Evolutionary conservation across 345 rosid genomes (phyloP).

Genomic region (Mangifera indica): DNA sequence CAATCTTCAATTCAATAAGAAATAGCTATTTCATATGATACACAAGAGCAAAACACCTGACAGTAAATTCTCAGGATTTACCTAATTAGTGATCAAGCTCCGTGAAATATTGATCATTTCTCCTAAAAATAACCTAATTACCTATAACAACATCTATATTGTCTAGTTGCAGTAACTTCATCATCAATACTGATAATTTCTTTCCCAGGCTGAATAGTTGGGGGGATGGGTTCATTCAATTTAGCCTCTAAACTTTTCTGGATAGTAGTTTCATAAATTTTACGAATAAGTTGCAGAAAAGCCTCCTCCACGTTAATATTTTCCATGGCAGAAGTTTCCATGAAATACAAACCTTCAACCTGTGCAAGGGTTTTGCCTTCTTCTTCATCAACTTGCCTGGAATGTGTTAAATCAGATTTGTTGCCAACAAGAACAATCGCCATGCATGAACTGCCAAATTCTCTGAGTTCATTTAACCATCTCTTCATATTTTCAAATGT

Average conservation of each 20-base stretch:
- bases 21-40: too few species aligned
- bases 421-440: conserved; percentile 77
- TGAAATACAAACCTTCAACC: conserved; percentile 58
- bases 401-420: conserved; percentile 51
- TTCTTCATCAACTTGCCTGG: conserved; percentile 53
- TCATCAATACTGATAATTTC: conserved; percentile 44
- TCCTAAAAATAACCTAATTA: too few species aligned
- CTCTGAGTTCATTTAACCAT: conserved; percentile 72
- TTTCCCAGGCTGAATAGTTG: conserved; percentile 44
- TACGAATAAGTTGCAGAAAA: conserved; percentile 57
- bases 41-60: too few species aligned
- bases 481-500: conserved; percentile 55
- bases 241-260: conserved; percentile 53
- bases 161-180: conserved; percentile 75
- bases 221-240: conserved; percentile 29
- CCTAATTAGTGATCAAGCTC: too few species aligned
- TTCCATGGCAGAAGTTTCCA: conserved; percentile 77
- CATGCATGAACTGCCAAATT: conserved; percentile 47
- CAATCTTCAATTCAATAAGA: too few species aligned
- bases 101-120: too few species aligned
- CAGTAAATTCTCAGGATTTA: too few species aligned
- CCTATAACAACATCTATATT: conserved; percentile 48
- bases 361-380: conserved; percentile 65
- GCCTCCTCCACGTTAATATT: conserved; percentile 75
- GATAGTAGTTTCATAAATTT: conserved; percentile 47